Percentiles rank a stretch among this genome's conserved stretches.
Evolutionary conservation across 805 yeast species (phyloP).

Genomic region (Wickerhamomyces tratensis): DNA sequence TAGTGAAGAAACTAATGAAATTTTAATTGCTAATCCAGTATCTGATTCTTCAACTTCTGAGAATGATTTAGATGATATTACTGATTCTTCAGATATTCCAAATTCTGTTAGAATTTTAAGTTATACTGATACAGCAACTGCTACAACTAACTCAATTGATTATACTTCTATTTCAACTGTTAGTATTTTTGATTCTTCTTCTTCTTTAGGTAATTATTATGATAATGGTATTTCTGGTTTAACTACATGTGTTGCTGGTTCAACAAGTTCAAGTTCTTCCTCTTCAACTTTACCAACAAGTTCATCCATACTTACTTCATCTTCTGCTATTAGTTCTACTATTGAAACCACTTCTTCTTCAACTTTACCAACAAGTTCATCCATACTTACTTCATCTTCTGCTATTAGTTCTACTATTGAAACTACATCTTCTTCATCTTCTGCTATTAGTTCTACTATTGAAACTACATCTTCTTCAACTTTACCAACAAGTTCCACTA

Average conservation of each 20-base stretch:
- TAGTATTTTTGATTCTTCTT: conserved; percentile 2
- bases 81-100: background rate
- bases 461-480: background rate
- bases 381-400: background rate
- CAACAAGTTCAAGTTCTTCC: background rate
- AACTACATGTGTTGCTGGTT: conserved; percentile 1
- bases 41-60: background rate
- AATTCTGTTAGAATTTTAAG: background rate
- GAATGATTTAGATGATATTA: background rate
- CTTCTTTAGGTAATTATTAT: conserved; percentile 1
- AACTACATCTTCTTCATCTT: conserved; percentile 1
- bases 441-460: conserved; percentile 3
- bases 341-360: background rate
- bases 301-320: too few relatives aligned
- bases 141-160: background rate
- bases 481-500: background rate
- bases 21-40: conserved; percentile 6
- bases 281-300: too few relatives aligned
- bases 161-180: conserved; percentile 1
- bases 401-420: conserved; percentile 3
- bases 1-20: conserved; percentile 7
- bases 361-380: background rate
- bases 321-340: too few relatives aligned
- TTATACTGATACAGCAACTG: background rate
- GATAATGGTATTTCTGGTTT: conserved; percentile 3